Evolutionary conservation across 352 stramenopile species (phyloP).

Genomic region (Achlya hypogyna): DNA sequence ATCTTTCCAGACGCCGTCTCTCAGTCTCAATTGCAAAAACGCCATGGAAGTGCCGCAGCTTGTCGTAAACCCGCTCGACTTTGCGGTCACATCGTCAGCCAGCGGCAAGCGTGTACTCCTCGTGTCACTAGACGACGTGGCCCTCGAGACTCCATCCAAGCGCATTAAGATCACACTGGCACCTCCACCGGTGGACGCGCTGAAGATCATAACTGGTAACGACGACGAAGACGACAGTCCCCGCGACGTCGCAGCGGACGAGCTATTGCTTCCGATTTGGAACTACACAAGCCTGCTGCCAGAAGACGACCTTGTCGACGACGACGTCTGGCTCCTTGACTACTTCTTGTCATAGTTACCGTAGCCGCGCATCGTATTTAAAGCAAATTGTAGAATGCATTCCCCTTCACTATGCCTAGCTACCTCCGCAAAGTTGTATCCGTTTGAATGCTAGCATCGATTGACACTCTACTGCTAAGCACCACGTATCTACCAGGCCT

Average conservation of each 20-base stretch:
- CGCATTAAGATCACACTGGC: neutral
- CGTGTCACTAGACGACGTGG: neutral
- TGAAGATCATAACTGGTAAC: neutral
- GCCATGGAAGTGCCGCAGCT: neutral
- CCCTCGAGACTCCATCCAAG: neutral
- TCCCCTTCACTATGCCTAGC: too few species aligned
- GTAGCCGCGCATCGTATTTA: neutral
- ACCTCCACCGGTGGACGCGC: neutral
- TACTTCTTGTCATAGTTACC: constrained; percentile 15
- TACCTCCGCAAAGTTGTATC: too few species aligned
- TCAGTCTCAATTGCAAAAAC: neutral
- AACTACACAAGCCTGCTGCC: neutral
- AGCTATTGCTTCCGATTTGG: neutral
- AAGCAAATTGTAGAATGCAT: too few species aligned
- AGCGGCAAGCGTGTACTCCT: constrained; percentile 9
- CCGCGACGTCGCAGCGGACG: neutral
- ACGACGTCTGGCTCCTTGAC: constrained; percentile 14
- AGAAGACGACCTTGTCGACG: neutral
- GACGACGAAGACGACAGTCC: constrained; percentile 2
- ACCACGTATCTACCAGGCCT: too few species aligned
- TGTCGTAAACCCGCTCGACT: neutral
- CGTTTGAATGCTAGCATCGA: too few species aligned
- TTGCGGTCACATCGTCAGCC: constrained; percentile 7
- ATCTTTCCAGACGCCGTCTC: neutral
- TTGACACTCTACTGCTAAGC: too few species aligned